Conservation (phyloP, 495 filamentous ascomycete genomes). For the Tuber calosporum region DNA sequence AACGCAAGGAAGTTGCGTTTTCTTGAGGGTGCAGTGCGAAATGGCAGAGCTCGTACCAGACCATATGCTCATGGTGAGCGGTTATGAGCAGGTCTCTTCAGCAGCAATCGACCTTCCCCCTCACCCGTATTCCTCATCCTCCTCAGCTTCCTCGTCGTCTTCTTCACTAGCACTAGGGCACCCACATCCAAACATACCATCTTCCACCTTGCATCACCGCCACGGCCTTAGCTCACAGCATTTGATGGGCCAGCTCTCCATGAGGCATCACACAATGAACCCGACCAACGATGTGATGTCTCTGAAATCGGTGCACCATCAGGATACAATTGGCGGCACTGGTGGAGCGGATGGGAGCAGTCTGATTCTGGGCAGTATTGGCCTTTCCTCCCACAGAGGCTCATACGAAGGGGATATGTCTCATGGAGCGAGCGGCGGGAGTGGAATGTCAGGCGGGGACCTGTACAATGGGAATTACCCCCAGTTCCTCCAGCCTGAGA, state of each 20-base stretch:
- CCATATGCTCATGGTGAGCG: constrained; percentile 36
- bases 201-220: constrained; percentile 13
- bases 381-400: constrained; percentile 15
- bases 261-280: constrained; percentile 26
- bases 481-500: constrained; percentile 34
- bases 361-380: constrained; percentile 25
- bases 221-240: constrained; percentile 21
- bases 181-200: constrained; percentile 10
- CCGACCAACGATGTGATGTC: constrained; percentile 16
- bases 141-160: constrained; percentile 20
- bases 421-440: constrained; percentile 15
- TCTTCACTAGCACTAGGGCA: constrained; percentile 25
- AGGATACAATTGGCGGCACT: constrained; percentile 21
- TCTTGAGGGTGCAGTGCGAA: constrained; percentile 41
- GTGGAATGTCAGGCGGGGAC: constrained; percentile 10
- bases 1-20: constrained; percentile 29
- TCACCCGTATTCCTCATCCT: constrained; percentile 23
- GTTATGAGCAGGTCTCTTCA: constrained; percentile 39
- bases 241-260: constrained; percentile 17
- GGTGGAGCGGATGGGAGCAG: constrained; percentile 11
- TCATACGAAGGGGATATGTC: constrained; percentile 28
- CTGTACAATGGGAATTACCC: constrained; percentile 32
- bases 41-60: constrained; percentile 35
- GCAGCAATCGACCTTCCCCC: constrained; percentile 33
- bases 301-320: constrained; percentile 24